These are phyloP conservation scores for Pseudocercospora musae DNA, from an alignment of 2,329 filamentous ascomycete species.

Conservation along the genomic window DNA sequence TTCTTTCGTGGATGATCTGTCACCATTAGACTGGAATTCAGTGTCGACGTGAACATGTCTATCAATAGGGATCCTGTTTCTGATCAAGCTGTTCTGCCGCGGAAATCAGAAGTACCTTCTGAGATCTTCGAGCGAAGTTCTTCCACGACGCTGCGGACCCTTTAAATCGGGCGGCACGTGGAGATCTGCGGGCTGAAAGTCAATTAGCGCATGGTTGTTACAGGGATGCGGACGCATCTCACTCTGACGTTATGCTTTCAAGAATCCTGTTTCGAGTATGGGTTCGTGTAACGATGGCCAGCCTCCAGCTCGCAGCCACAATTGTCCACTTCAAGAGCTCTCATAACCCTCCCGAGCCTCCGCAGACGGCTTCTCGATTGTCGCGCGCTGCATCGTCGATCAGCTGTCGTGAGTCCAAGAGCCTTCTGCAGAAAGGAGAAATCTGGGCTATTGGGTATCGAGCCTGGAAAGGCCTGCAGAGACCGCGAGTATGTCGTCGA, in stretches of 20 bases:
- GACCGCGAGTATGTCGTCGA: constrained; percentile 9
- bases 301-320: constrained; percentile 13
- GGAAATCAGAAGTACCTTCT: too few species aligned
- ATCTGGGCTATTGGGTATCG: neutral
- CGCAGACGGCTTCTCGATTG: neutral
- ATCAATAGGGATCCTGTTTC: neutral
- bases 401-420: neutral
- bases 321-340: constrained; percentile 4
- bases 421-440: neutral
- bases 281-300: constrained; percentile 5
- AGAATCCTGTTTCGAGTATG: constrained; percentile 1
- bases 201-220: constrained; percentile 1
- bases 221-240: neutral
- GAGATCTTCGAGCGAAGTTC: neutral
- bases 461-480: neutral
- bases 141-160: neutral
- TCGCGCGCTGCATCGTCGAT: constrained; percentile 2
- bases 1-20: constrained; percentile 31
- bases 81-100: too few species aligned
- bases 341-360: neutral
- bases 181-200: neutral
- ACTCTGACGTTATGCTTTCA: neutral
- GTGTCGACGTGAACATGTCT: constrained; percentile 6
- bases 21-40: constrained; percentile 24
- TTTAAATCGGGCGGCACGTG: neutral